phyloP scores from a whole-genome alignment of 78 protist species.

The Dictyostelium intermedium region DNA sequence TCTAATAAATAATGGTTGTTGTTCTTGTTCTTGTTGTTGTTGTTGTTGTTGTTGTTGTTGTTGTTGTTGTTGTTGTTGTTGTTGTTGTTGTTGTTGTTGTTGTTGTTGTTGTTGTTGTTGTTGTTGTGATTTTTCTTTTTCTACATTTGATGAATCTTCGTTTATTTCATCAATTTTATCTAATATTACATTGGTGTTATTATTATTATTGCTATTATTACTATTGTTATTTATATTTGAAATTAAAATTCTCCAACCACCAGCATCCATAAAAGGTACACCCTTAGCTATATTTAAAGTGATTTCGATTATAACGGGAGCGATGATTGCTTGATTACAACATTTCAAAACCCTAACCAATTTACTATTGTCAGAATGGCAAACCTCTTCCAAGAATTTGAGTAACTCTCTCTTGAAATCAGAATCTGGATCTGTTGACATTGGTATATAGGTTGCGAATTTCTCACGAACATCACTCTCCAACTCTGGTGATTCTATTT shows the following conservation, averaged over 20 bases:
- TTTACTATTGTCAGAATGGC: conserved; percentile 25
- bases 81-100: neutral
- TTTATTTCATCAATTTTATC: neutral
- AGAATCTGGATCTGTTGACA: conserved; percentile 41
- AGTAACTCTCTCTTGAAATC: conserved; percentile 57
- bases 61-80: neutral
- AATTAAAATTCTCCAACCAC: conserved; percentile 68
- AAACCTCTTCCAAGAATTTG: conserved; percentile 36
- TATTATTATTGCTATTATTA: neutral
- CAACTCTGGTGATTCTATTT: neutral
- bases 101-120: neutral
- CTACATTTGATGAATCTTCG: neutral
- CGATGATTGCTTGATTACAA: conserved; percentile 81
- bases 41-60: neutral
- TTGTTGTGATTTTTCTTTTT: neutral
- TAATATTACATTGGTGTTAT: neutral
- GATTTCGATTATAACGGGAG: conserved; percentile 77
- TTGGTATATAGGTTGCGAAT: conserved; percentile 30
- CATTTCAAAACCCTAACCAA: conserved; percentile 42
- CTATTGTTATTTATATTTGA: neutral
- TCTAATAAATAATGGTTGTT: neutral
- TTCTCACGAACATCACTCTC: neutral
- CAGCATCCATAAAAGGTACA: conserved; percentile 75
- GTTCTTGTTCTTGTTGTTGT: neutral
- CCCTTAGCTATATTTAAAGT: conserved; percentile 63